Evolutionary conservation across 2,329 filamentous ascomycete genomes (phyloP).

Genomic region (Fusarium chuoi): DNA sequence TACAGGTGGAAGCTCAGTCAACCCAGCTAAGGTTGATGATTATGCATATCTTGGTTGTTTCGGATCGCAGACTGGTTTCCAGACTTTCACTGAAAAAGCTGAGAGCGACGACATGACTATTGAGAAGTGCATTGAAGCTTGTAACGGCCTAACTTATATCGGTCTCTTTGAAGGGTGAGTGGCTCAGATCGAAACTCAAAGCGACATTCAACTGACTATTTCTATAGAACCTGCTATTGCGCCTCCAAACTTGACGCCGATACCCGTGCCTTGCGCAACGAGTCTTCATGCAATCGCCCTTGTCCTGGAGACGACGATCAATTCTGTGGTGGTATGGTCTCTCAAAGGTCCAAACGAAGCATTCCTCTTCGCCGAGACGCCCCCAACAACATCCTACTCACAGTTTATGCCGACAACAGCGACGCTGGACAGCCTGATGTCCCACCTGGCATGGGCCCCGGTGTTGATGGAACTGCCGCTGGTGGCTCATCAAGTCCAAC

Average conservation of each 20-base stretch:
- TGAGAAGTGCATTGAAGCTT: conserved; percentile 52
- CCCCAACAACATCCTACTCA: conserved; percentile 51
- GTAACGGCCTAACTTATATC: conserved; percentile 50
- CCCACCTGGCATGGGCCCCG: conserved; percentile 50
- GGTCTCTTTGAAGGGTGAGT: conserved; percentile 50
- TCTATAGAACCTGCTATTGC: conserved; percentile 57
- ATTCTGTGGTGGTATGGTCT: conserved; percentile 55
- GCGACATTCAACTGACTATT: background rate
- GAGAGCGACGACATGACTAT: conserved; percentile 53
- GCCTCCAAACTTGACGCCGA: conserved; percentile 53
- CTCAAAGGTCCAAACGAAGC: conserved; percentile 15
- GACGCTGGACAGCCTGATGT: conserved; percentile 42
- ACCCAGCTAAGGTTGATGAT: conserved; percentile 48
- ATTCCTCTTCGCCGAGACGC: conserved; percentile 41
- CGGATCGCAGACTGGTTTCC: conserved; percentile 50
- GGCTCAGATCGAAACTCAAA: background rate
- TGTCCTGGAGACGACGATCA: conserved; percentile 56
- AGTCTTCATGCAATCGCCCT: conserved; percentile 47
- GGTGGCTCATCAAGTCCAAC: background rate
- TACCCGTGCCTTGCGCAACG: conserved; percentile 48
- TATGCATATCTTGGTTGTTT: conserved; percentile 56
- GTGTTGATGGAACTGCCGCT: background rate
- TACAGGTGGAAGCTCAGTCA: conserved; percentile 32
- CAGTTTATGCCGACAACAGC: conserved; percentile 54
- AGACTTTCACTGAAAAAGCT: conserved; percentile 47